phyloP scores from a whole-genome alignment of 129 eudicot species.

The Saussurea involucrata region DNA sequence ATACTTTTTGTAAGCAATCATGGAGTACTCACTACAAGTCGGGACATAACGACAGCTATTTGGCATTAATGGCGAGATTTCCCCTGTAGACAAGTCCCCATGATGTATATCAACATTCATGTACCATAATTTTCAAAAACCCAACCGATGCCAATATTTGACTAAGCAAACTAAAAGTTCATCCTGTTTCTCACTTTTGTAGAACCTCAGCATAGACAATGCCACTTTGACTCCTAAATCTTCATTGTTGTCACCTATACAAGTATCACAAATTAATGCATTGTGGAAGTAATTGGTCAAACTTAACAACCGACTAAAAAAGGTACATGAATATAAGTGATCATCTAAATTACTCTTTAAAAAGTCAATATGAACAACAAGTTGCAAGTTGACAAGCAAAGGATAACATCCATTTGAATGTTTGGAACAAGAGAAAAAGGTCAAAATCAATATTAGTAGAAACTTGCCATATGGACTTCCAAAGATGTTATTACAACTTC shows the following conservation, averaged over 20 bases:
- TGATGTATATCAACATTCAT: background rate
- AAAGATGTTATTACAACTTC: background rate
- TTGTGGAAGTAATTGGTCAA: background rate
- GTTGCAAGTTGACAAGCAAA: background rate
- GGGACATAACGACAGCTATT: constrained; percentile 92
- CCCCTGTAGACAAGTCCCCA: constrained; percentile 48
- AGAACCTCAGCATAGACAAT: constrained; percentile 78
- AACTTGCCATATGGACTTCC: background rate
- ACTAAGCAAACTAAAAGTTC: background rate
- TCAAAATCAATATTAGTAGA: background rate
- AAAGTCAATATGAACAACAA: background rate
- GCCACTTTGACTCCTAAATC: constrained; percentile 80
- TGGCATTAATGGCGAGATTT: constrained; percentile 88
- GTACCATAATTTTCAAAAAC: background rate
- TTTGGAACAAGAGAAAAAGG: background rate
- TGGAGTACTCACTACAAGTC: constrained; percentile 94
- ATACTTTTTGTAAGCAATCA: constrained; percentile 96
- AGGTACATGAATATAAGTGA: too few species aligned
- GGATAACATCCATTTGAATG: background rate
- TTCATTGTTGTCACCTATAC: constrained; percentile 26
- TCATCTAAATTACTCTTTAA: background rate
- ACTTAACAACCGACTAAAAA: background rate
- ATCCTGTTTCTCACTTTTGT: constrained; percentile 61
- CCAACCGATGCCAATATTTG: background rate
- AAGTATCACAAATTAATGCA: background rate